Evolutionary conservation across 1,284 basidiomycete genomes (phyloP).

Genomic region (Papiliotrema laurentii): DNA sequence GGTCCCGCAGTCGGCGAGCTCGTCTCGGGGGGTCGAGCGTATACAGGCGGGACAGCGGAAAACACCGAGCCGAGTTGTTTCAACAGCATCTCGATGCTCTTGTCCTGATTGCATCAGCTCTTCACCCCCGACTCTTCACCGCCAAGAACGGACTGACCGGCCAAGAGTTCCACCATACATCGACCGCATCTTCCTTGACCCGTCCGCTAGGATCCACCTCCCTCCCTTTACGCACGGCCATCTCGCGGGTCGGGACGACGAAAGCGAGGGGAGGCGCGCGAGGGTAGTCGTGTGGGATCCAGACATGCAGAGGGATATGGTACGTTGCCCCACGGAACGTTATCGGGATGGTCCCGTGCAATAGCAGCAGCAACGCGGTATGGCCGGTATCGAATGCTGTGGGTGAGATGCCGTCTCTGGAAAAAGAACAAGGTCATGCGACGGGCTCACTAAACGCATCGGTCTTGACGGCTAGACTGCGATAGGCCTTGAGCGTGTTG

Average conservation of each 20-base stretch:
- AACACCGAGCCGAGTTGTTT: slow-evolving; percentile 58
- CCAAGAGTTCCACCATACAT: slow-evolving; percentile 73
- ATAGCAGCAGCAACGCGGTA: slow-evolving; percentile 78
- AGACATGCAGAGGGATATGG: slow-evolving; percentile 89
- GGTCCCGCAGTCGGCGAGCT: not conserved
- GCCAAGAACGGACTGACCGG: slow-evolving; percentile 69
- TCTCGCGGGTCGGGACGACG: slow-evolving; percentile 87
- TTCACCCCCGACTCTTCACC: slow-evolving; percentile 15
- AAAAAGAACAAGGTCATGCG: slow-evolving; percentile 1
- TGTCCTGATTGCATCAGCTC: slow-evolving; percentile 2
- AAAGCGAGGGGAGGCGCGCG: slow-evolving; percentile 78
- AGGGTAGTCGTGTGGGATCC: slow-evolving; percentile 81
- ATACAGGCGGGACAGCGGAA: slow-evolving; percentile 80
- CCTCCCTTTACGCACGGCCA: slow-evolving; percentile 76
- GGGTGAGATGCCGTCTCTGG: slow-evolving; percentile 1
- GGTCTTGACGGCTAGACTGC: slow-evolving; percentile 76
- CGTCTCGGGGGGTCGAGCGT: slow-evolving; percentile 63
- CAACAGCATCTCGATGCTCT: slow-evolving; percentile 29
- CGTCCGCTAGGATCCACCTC: slow-evolving; percentile 79
- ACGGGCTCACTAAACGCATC: slow-evolving; percentile 79
- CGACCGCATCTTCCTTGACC: slow-evolving; percentile 48
- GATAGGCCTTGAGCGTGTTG: slow-evolving; percentile 57
- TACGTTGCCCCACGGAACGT: slow-evolving; percentile 70
- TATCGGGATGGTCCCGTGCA: slow-evolving; percentile 90
- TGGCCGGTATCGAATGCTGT: slow-evolving; percentile 90